Percentiles rank a stretch among this genome's conserved stretches.
Conservation (phyloP, 257 asterid species). For the Ilex asprella region DNA sequence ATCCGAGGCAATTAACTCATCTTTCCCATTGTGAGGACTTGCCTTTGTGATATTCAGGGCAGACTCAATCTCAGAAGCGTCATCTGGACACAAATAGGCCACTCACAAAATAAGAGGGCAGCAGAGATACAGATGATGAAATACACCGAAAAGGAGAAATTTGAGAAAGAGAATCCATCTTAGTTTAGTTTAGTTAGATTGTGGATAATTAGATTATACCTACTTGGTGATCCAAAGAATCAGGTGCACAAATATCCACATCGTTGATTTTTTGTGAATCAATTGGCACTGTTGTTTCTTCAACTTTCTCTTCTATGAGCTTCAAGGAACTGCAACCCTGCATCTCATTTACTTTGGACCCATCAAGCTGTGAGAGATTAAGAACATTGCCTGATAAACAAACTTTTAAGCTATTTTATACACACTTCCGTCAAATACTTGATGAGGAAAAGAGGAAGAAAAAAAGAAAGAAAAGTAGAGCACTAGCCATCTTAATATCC, state of each 20-base stretch:
- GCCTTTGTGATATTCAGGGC: slow-evolving; percentile 21
- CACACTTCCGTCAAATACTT: slow-evolving; percentile 9
- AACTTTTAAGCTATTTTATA: neutral
- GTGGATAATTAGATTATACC: slow-evolving; percentile 34
- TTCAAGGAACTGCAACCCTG: slow-evolving; percentile 18
- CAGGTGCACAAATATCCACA: slow-evolving; percentile 44
- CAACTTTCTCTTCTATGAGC: slow-evolving; percentile 29
- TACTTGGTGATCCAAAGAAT: slow-evolving; percentile 51
- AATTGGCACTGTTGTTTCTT: slow-evolving; percentile 23
- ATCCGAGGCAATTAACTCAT: slow-evolving; percentile 22
- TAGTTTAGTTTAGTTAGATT: neutral
- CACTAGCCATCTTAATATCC: too few relatives aligned
- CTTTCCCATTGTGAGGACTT: slow-evolving; percentile 23
- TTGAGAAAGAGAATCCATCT: slow-evolving; percentile 2
- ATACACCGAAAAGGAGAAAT: slow-evolving; percentile 3
- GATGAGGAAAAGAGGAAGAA: neutral
- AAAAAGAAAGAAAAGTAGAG: neutral
- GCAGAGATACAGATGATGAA: slow-evolving; percentile 1
- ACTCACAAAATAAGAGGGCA: slow-evolving; percentile 2
- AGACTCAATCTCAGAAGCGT: slow-evolving; percentile 21
- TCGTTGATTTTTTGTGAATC: slow-evolving; percentile 25
- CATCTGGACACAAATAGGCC: slow-evolving; percentile 28
- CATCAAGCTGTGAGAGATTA: slow-evolving; percentile 34
- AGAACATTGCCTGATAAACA: slow-evolving; percentile 18
- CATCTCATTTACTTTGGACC: slow-evolving; percentile 20